phyloP scores from a whole-genome alignment of 2,329 filamentous ascomycete species.

The Aspergillus puulaauensis region DNA sequence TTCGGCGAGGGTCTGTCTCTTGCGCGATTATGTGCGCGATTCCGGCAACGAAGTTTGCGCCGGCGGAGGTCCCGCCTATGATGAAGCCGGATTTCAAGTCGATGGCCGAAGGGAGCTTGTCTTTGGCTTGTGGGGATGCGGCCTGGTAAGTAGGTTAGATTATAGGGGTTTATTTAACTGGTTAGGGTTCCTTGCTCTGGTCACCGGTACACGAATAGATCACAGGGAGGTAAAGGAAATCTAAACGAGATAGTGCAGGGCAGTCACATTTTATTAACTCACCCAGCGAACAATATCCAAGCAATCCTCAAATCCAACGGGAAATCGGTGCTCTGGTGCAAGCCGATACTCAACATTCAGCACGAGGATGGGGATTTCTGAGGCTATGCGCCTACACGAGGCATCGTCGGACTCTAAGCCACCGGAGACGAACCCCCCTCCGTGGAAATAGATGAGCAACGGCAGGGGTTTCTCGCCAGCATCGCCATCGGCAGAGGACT shows the following conservation, averaged over 20 bases:
- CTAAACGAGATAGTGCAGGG: no score
- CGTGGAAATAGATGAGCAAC: slow-evolving; percentile 32
- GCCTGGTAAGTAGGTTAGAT: not conserved
- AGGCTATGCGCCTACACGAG: slow-evolving; percentile 41
- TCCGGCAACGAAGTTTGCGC: slow-evolving; percentile 52
- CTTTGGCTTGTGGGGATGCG: slow-evolving; percentile 8
- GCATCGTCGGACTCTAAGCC: slow-evolving; percentile 44
- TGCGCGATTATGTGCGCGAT: slow-evolving; percentile 44
- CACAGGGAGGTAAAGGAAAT: not conserved
- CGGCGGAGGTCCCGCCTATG: slow-evolving; percentile 53
- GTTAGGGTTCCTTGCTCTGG: not conserved
- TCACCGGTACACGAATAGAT: not conserved
- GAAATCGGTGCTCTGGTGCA: slow-evolving; percentile 53
- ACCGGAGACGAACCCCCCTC: slow-evolving; percentile 48
- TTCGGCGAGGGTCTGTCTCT: slow-evolving; percentile 15
- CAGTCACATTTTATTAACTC: not conserved
- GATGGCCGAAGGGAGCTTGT: slow-evolving; percentile 26
- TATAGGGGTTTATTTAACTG: not conserved
- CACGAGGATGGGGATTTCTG: slow-evolving; percentile 41
- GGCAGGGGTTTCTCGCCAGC: slow-evolving; percentile 5
- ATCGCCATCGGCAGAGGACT: not conserved
- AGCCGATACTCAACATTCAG: slow-evolving; percentile 54
- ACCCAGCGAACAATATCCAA: slow-evolving; percentile 49
- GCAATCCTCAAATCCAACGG: slow-evolving; percentile 49
- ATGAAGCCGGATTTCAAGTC: slow-evolving; percentile 48